Percentiles rank a stretch among this genome's conserved stretches.
Evolutionary conservation across 495 filamentous ascomycete species (phyloP).

Genomic region (Penicillium dipodomyicola): DNA sequence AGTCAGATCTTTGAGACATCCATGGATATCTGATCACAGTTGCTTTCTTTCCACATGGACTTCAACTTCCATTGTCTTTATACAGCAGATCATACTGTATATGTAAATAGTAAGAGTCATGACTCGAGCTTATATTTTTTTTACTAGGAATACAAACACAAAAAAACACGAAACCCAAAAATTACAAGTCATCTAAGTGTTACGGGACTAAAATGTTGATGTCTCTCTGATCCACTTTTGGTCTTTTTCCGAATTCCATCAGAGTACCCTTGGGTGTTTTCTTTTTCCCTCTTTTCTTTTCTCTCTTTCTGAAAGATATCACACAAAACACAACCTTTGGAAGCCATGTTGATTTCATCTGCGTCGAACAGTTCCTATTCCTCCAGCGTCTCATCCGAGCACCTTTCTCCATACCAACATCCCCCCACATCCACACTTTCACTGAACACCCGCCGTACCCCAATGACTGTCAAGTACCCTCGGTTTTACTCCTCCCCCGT

Average conservation of each 20-base stretch:
- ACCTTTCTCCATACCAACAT: slow-evolving; percentile 28
- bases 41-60: neutral
- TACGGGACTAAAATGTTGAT: slow-evolving; percentile 26
- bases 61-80: neutral
- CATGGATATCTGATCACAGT: slow-evolving; percentile 4
- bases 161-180: too few species aligned
- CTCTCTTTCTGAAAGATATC: neutral
- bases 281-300: slow-evolving; percentile 13
- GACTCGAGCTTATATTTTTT: too few species aligned
- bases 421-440: slow-evolving; percentile 31
- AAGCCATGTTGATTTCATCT: slow-evolving; percentile 31
- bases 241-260: slow-evolving; percentile 24
- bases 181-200: slow-evolving; percentile 35
- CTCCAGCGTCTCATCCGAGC: slow-evolving; percentile 32
- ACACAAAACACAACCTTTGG: neutral
- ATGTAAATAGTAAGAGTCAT: neutral
- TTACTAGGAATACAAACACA: too few species aligned
- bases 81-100: neutral
- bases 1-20: slow-evolving; percentile 8
- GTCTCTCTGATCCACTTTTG: slow-evolving; percentile 34
- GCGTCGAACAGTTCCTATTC: slow-evolving; percentile 29
- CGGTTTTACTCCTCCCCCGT: slow-evolving; percentile 45
- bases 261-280: slow-evolving; percentile 14
- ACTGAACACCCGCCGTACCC: slow-evolving; percentile 26
- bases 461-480: slow-evolving; percentile 29